A percentile compares a stretch with the other conserved stretches of the same genome.
phyloP scores from a whole-genome alignment of 148 eudicot genomes.

The Vaccinium vitisidaea region DNA sequence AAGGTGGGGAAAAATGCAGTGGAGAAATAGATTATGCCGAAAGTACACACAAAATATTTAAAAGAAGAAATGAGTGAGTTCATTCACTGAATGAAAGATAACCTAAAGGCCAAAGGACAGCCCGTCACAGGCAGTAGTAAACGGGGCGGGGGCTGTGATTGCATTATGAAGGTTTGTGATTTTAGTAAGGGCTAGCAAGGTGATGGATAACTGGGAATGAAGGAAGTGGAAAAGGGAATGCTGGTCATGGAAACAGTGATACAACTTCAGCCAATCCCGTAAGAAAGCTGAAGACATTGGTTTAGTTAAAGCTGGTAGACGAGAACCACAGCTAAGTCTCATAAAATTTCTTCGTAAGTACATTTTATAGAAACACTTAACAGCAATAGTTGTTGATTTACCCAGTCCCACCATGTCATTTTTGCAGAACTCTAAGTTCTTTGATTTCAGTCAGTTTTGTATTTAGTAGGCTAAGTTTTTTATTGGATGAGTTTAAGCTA shows the following conservation, averaged over 20 bases:
- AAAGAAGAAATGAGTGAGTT: not conserved
- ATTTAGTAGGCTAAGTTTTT: not conserved
- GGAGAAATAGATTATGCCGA: not conserved
- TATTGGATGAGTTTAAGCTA: not conserved
- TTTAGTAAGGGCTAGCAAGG: not conserved
- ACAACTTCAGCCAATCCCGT: not conserved
- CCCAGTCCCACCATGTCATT: not conserved
- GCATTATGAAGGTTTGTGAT: not conserved
- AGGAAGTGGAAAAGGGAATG: not conserved
- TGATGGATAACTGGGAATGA: constrained; percentile 7
- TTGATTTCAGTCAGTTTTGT: not conserved
- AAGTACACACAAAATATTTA: not conserved
- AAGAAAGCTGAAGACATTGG: not conserved
- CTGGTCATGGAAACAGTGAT: not conserved
- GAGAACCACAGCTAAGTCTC: not conserved
- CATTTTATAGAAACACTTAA: not conserved
- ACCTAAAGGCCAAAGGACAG: not conserved
- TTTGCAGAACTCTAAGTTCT: not conserved
- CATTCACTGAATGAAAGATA: not conserved
- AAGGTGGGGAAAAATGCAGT: not conserved
- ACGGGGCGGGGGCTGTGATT: not conserved
- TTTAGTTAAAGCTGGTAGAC: not conserved
- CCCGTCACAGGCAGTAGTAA: not conserved
- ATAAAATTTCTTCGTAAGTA: not conserved
- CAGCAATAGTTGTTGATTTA: not conserved